Evolutionary conservation across 2,329 filamentous ascomycete genomes (phyloP).

Genomic region (Tolypocladium inflatum): DNA sequence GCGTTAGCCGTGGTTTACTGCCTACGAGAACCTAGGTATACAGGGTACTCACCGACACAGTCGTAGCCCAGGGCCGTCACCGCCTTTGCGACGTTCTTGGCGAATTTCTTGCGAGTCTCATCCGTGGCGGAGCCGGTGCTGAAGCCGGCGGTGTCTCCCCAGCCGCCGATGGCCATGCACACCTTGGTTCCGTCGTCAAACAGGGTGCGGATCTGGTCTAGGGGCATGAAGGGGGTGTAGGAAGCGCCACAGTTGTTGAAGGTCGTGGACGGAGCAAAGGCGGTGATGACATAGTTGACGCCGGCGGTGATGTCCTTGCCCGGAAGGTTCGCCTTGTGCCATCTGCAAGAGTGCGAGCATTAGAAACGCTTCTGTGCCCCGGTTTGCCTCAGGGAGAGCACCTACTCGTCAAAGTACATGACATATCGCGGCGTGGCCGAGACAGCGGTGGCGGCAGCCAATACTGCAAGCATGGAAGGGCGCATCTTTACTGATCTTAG

Average conservation of each 20-base stretch:
- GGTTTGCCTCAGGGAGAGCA: not conserved
- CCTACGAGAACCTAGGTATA: not conserved
- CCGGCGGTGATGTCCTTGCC: conserved; percentile 26
- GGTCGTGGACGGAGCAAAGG: conserved; percentile 39
- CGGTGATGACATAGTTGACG: conserved; percentile 45
- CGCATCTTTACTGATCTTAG: conserved; percentile 4
- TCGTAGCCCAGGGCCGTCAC: conserved; percentile 47
- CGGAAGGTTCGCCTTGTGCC: conserved; percentile 27
- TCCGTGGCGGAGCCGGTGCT: conserved; percentile 36
- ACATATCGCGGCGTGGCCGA: conserved; percentile 16
- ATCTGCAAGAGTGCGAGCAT: conserved; percentile 18
- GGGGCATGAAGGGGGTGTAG: conserved; percentile 43
- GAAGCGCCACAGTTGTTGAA: conserved; percentile 33
- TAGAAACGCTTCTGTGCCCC: not conserved
- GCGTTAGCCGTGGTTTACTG: not conserved
- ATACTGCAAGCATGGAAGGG: conserved; percentile 3
- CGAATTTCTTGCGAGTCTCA: conserved; percentile 38
- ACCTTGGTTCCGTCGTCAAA: conserved; percentile 46
- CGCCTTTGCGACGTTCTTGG: conserved; percentile 46
- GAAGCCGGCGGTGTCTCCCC: conserved; percentile 53
- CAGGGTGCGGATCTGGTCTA: conserved; percentile 39
- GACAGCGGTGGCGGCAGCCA: conserved; percentile 9
- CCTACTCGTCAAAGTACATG: conserved; percentile 39
- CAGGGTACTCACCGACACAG: conserved; percentile 38
- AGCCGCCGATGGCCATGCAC: conserved; percentile 56